Evolutionary conservation across 2,329 filamentous ascomycete species (phyloP).

Genomic region (Metarhizium anisopliae): DNA sequence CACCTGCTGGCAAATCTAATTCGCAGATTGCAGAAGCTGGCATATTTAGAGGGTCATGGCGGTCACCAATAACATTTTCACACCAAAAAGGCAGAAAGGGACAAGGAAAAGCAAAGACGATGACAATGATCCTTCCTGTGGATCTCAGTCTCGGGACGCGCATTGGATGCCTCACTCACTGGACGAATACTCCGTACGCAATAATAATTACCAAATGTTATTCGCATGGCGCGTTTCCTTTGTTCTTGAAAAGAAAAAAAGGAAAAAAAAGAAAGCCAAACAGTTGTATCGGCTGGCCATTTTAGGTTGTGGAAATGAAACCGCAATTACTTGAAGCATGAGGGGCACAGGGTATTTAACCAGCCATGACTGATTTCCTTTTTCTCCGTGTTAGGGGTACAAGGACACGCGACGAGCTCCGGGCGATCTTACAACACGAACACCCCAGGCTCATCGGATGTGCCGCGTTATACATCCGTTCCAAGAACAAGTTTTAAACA

Average conservation of each 20-base stretch:
- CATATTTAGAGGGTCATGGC: background rate
- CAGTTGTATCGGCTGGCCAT: background rate
- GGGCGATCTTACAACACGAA: background rate
- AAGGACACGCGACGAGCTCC: no score
- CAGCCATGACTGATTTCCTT: background rate
- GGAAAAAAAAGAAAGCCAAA: no score
- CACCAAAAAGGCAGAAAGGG: background rate
- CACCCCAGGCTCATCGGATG: background rate
- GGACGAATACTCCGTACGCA: no score
- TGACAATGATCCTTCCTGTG: background rate
- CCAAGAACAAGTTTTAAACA: background rate
- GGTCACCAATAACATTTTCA: background rate
- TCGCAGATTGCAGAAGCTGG: background rate
- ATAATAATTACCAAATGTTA: no score
- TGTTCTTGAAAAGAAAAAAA: background rate
- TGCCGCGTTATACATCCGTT: background rate
- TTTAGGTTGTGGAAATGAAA: background rate
- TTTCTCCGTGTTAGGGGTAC: background rate
- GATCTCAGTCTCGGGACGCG: no score
- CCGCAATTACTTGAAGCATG: background rate
- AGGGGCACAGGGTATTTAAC: no score
- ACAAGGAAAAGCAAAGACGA: background rate
- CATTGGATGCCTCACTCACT: no score
- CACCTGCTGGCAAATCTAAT: background rate
- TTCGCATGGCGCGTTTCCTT: background rate